Base-by-base conservation (phyloP, 2,329 filamentous ascomycete species). In the Fusarium tanahbumbuense region DNA sequence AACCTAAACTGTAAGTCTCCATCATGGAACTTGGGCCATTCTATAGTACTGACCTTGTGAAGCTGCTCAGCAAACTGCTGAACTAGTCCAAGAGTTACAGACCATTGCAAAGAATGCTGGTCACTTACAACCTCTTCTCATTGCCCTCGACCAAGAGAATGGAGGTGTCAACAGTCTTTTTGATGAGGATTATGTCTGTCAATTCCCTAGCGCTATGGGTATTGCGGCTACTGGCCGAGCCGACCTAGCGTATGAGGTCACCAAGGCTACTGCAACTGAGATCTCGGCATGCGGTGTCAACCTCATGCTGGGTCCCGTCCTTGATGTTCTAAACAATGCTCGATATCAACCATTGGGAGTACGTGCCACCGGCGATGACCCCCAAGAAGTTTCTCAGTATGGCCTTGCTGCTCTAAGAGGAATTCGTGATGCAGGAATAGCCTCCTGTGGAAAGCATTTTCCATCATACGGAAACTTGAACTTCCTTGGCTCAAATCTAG, bases 141-240 rank as follows among this genome's bases (percentile, higher is more conserved):
- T 99, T 74, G 94, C 92, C 41, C 84, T 98, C 40, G 96, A 98
- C 77, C 96, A 99, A 78, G 96, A 99, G 80, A 98, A 99, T 88
- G 96, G 96, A 70, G 94, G 95, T 5, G 95, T 98, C 79, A 98
- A 98, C 83, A 97, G 93, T 81, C 87, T 98, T 4, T 98, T 97
- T 76, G 95, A 98, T 78, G 94, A 97, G 74, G 93, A 96, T 76
- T 96, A 94, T 78, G 95, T 98, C 73, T 94, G 93, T 71, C 96
- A 98, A 78, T 99, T 97, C 73, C 96, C 96, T 11, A 97, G 94
- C 76, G 93, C 95, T 68, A 98, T 99, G 95, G 95, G 94, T 15
- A 87, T 98, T 65, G 94, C 95, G n/a, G 96, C 96, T 23, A 94
- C 94, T 7, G 93, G 94, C 25, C 94, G 91, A 13, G 91, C 90